Evolutionary conservation across 164 flowering plant genomes (phyloP), one percentile per base, ranked within the genome.

Genomic region (Platanus orientalis): DNA sequence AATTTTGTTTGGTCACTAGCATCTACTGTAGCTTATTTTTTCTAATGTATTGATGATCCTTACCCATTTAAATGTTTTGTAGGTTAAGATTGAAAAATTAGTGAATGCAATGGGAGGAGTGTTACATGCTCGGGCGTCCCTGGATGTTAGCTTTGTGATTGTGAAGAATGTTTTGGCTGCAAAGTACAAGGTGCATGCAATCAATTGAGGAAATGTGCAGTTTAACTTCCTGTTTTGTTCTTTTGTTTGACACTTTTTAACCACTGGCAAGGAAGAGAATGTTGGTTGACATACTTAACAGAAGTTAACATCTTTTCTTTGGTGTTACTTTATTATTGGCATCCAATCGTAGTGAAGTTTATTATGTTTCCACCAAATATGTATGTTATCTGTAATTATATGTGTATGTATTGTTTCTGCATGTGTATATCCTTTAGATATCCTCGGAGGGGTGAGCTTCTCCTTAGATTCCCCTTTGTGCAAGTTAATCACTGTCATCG

Each of bases 51-150:
- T n/a, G 34, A 4, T 49, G 11, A 49, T 49, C 27, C 19, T 5
- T 29, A 14, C 27, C 2, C 44, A 10, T 49, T 26, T 21, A 14
- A 54, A 32, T 76, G 54, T 70, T 45, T 65, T 72, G 65, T 75
- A 94, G 98, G 86, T 51, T 68, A 81, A 78, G 70, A 81, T 94
- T 68, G 82, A 69, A 63, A 80, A 80, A 76, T 55, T 86, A 70
- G 96, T 95, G 30, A 77, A 72, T 20, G 84, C 90, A 32, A 94
- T 95, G 99, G 91, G 97, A 58, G 99, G 99, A 63, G 66, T 67
- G 16, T 54, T 89, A 68, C 82, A 66, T 21, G 66, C 76, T 49
- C 86, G 75, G 74, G 76, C 86, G 23, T 83, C 96, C 48, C 58
- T 68, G 14, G 97, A 94, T 78, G 81, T 88, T 61, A 87, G 68